Evolutionary conservation across 2,329 filamentous ascomycete genomes (phyloP).

Genomic region (Talaromyces amestolkiae): DNA sequence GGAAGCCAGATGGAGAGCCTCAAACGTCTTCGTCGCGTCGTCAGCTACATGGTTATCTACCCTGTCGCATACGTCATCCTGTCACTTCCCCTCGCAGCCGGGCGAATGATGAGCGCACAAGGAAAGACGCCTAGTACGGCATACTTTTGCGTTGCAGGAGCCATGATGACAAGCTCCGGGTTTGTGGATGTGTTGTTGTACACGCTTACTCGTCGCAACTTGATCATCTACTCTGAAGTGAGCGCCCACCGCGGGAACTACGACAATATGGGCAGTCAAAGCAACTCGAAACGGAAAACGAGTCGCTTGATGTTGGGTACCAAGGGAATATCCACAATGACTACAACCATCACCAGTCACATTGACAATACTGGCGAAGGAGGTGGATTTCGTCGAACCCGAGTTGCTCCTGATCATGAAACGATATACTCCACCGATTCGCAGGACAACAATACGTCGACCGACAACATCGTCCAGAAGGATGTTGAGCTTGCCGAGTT

Average conservation of each 20-base stretch:
- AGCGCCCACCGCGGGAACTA: constrained; percentile 26
- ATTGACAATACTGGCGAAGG: constrained; percentile 24
- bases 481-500: constrained; percentile 34
- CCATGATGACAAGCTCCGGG: constrained; percentile 58
- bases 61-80: constrained; percentile 57
- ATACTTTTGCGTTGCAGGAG: constrained; percentile 53
- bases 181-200: constrained; percentile 60
- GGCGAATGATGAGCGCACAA: constrained; percentile 43
- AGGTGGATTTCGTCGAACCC: constrained; percentile 10
- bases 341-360: constrained; percentile 30
- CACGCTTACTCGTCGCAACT: constrained; percentile 55
- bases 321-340: constrained; percentile 22
- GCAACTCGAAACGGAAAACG: background rate
- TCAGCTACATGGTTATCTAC: constrained; percentile 49
- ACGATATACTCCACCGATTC: constrained; percentile 28
- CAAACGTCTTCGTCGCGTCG: constrained; percentile 42
- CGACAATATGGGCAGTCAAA: constrained; percentile 12
- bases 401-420: constrained; percentile 27
- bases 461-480: constrained; percentile 43
- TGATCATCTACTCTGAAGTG: constrained; percentile 53
- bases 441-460: constrained; percentile 28
- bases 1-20: constrained; percentile 35
- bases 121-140: constrained; percentile 35
- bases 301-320: background rate
- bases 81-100: constrained; percentile 61